Evolutionary conservation across 2,329 filamentous ascomycete genomes (phyloP), one percentile per base, ranked within the genome.

Genomic region (Cladophialophora chaetospira): DNA sequence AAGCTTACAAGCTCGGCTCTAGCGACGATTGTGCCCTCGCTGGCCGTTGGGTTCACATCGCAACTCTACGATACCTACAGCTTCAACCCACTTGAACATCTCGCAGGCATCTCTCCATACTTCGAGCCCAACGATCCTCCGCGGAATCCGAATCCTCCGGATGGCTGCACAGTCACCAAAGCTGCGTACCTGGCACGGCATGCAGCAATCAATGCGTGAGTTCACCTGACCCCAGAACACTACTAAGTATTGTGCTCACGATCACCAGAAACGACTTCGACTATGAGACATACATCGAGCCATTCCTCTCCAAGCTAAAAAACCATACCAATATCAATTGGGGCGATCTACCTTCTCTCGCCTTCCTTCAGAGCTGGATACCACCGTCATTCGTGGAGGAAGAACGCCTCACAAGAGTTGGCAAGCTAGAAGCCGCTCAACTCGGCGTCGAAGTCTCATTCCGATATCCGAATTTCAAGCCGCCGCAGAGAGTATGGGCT

Each of bases 401-500:
- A 17, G 82, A 84, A 63, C 74, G 84, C n/a, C 68, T 87, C 43
- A 87, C 84, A 10, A 76, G 81, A 13, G 78, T 84, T 15, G 84
- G 85, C n/a, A 76, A 77, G 59, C 73, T 86, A 3, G 82, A 87
- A 67, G 82, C 84, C 1, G 78, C 81, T 15, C 77, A 82, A 61
- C 73, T 87, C 9, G 85, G 84, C 15, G 78, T 82, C 3, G 76
- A 82, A 53, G 70, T 87, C 15, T 77, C 77, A 13, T 80, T 85
- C 65, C 76, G 83, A 46, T 87, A 88, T 64, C 79, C 80, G 0
- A 70, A 73, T 38, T 71, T 87, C 33, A 75, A 71, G 54, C 66
- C 78, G 4, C 84, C 84, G 0, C 73, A 75, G 57, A 78, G 78
- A 46, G 75, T 87, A 1, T 87, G 84, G 83, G 78, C 83, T 1